phyloP scores from a whole-genome alignment of 2,329 filamentous ascomycete genomes.

The Aspergillus floridensis region DNA sequence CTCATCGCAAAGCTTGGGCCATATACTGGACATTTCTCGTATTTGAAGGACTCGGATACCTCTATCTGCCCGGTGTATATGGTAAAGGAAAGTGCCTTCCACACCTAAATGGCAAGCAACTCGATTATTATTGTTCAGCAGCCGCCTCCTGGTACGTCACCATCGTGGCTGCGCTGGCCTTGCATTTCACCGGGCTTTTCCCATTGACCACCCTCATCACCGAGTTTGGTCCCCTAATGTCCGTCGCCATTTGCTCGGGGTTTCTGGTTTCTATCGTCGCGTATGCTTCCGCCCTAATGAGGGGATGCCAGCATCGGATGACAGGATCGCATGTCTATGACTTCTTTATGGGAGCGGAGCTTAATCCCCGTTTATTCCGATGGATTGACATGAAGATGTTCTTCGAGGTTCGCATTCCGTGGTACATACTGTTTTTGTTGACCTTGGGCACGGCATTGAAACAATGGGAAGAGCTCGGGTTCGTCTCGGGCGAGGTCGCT shows the following conservation, averaged over 20 bases:
- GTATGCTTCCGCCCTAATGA: slow-evolving; percentile 77
- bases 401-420: slow-evolving; percentile 89
- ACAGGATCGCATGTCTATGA: slow-evolving; percentile 77
- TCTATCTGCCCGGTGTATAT: slow-evolving; percentile 80
- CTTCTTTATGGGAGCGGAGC: slow-evolving; percentile 85
- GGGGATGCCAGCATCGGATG: slow-evolving; percentile 87
- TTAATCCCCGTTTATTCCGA: slow-evolving; percentile 79
- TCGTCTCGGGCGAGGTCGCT: slow-evolving; percentile 74
- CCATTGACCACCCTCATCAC: slow-evolving; percentile 86
- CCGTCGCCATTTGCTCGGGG: slow-evolving; percentile 86
- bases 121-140: slow-evolving; percentile 91
- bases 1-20: slow-evolving; percentile 73
- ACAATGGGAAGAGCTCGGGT: slow-evolving; percentile 80
- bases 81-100: slow-evolving; percentile 82
- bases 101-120: slow-evolving; percentile 75
- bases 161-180: slow-evolving; percentile 62
- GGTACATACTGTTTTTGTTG: slow-evolving; percentile 83
- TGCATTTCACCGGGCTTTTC: slow-evolving; percentile 82
- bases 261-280: slow-evolving; percentile 77
- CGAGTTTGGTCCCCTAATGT: slow-evolving; percentile 89
- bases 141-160: slow-evolving; percentile 83
- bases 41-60: slow-evolving; percentile 78
- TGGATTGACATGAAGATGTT: slow-evolving; percentile 93
- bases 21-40: slow-evolving; percentile 95
- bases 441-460: slow-evolving; percentile 70